Conservation (phyloP, 805 yeast genomes). For the Pichia phayaonensis region DNA sequence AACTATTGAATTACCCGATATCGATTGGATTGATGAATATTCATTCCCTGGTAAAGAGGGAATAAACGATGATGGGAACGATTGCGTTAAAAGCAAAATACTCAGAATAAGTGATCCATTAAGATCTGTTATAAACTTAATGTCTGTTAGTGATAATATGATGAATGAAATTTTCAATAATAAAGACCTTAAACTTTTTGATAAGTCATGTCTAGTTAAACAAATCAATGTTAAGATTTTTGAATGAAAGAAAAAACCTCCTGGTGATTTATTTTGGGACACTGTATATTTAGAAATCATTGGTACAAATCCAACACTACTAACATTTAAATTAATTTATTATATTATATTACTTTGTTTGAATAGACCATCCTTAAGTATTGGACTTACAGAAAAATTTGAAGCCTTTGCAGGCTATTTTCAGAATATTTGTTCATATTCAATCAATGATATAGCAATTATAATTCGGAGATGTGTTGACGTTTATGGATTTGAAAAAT, state of each 20-base stretch:
- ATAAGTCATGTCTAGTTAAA: not conserved
- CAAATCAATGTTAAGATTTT: conserved; percentile 5
- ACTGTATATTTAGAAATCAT: conserved; percentile 25
- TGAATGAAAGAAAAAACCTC: conserved; percentile 44
- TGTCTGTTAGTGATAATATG: conserved; percentile 38
- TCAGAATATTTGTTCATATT: not conserved
- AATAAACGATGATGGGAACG: no score
- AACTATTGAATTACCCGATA: conserved; percentile 50
- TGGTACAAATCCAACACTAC: conserved; percentile 45
- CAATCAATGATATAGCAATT: not conserved
- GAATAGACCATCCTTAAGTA: conserved; percentile 43
- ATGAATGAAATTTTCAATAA: conserved; percentile 35
- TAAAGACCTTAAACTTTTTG: not conserved
- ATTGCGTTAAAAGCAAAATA: conserved; percentile 12
- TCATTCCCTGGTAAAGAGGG: conserved; percentile 28
- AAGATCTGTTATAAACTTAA: conserved; percentile 35
- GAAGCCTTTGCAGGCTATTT: not conserved
- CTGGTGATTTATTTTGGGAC: conserved; percentile 42
- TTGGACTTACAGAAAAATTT: not conserved
- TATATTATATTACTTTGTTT: conserved; percentile 50
- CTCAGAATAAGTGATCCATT: conserved; percentile 37
- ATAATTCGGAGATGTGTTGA: not conserved
- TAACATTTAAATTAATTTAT: conserved; percentile 44
- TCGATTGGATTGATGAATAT: conserved; percentile 55
- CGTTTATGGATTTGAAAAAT: not conserved